phyloP scores from a whole-genome alignment of 2,329 filamentous ascomycete genomes.

The Cordyceps pruinosa region DNA sequence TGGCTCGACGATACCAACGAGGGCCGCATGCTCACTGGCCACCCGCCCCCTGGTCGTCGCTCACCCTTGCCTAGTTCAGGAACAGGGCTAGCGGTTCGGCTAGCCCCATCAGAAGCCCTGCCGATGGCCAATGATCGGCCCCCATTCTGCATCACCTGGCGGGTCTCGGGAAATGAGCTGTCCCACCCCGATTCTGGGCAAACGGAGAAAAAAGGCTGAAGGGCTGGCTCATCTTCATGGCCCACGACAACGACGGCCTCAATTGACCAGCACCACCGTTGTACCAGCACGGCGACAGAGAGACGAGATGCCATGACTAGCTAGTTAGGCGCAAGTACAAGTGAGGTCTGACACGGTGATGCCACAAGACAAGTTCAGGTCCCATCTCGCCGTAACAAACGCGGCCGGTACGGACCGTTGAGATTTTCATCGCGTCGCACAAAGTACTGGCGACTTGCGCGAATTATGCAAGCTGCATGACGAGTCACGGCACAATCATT shows the following conservation, averaged over 20 bases:
- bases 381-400: neutral
- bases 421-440: neutral
- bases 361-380: neutral
- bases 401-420: neutral
- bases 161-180: conserved; percentile 6
- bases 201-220: neutral
- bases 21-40: neutral
- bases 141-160: neutral
- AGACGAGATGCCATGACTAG: neutral
- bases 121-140: neutral
- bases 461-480: neutral
- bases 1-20: conserved; percentile 8
- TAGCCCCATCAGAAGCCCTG: neutral
- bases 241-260: neutral
- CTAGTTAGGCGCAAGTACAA: neutral
- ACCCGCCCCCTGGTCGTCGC: neutral
- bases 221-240: neutral
- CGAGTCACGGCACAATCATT: neutral
- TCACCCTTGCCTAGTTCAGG: neutral
- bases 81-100: conserved; percentile 7
- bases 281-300: neutral
- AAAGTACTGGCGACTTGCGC: neutral
- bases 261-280: no score
- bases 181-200: neutral
- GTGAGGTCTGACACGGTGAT: neutral